A percentile compares a stretch with the other conserved stretches of the same genome.
Evolutionary conservation across 495 filamentous ascomycete species (phyloP).

Genomic region (Parathielavia hyrcaniae): DNA sequence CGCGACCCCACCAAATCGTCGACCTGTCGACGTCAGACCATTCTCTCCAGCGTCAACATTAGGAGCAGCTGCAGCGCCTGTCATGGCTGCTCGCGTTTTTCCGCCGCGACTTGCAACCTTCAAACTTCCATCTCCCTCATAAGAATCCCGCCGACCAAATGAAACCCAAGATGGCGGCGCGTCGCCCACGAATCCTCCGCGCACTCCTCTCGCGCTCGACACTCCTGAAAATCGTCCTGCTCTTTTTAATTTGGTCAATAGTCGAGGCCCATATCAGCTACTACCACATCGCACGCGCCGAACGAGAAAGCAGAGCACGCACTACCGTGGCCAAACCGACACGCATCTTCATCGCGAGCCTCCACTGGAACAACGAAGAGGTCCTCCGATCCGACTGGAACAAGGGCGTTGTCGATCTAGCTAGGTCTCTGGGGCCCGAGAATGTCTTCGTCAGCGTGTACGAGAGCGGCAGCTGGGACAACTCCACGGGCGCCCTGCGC

Average conservation of each 20-base stretch:
- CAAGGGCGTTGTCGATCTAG: constrained; percentile 51
- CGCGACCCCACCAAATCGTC: not conserved
- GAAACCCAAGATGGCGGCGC: not conserved
- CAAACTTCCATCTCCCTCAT: not conserved
- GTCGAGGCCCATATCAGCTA: constrained; percentile 31
- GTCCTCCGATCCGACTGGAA: constrained; percentile 60
- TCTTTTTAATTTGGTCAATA: constrained; percentile 27
- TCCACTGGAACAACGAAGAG: constrained; percentile 64
- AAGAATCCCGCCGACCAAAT: not conserved
- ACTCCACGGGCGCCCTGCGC: constrained; percentile 58
- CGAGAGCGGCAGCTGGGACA: constrained; percentile 67
- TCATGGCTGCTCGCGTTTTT: not conserved
- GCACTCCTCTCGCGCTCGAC: constrained; percentile 23
- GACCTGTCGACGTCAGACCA: not conserved
- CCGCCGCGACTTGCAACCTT: not conserved
- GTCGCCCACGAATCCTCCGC: constrained; percentile 20
- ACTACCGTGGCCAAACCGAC: constrained; percentile 13
- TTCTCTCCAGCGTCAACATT: not conserved
- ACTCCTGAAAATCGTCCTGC: constrained; percentile 23
- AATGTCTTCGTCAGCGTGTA: constrained; percentile 66
- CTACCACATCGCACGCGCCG: constrained; percentile 27
- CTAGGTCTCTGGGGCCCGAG: constrained; percentile 50
- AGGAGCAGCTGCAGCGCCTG: not conserved
- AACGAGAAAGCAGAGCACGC: constrained; percentile 15
- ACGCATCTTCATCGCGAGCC: constrained; percentile 58